These are phyloP conservation scores for Ophiostoma ulmi DNA, from an alignment of 2,329 filamentous ascomycete genomes.

Conservation along the genomic window DNA sequence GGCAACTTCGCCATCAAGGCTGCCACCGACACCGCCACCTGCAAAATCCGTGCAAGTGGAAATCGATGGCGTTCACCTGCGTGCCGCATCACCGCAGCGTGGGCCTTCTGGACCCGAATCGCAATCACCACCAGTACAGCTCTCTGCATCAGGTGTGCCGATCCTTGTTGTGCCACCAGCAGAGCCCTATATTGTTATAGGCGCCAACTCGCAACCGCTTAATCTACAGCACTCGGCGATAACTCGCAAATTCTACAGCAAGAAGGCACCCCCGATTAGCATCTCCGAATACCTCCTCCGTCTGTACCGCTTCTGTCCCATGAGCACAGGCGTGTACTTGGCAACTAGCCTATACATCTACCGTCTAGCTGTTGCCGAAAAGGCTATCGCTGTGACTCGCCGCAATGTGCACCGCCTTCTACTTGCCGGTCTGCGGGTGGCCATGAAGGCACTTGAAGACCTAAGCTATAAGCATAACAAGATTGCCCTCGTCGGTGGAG, in stretches of 20 bases:
- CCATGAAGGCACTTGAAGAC: constrained; percentile 94
- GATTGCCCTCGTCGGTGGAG: constrained; percentile 81
- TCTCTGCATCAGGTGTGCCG: constrained; percentile 32
- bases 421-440: constrained; percentile 76
- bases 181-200: constrained; percentile 56
- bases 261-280: constrained; percentile 74
- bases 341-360: constrained; percentile 85
- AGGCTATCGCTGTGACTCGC: constrained; percentile 71
- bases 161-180: constrained; percentile 32
- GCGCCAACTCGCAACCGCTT: constrained; percentile 66
- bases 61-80: constrained; percentile 53
- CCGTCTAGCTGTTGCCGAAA: constrained; percentile 70
- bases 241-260: constrained; percentile 89
- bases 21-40: constrained; percentile 27
- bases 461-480: constrained; percentile 78
- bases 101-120: neutral
- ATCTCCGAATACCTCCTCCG: constrained; percentile 80
- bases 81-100: constrained; percentile 27
- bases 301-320: constrained; percentile 85
- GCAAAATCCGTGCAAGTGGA: constrained; percentile 26
- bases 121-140: neutral
- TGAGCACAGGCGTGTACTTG: constrained; percentile 90
- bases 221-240: constrained; percentile 78
- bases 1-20: constrained; percentile 1
- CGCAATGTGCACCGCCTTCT: constrained; percentile 83